Evolutionary conservation across 1,284 basidiomycete genomes (phyloP).

Genomic region (Ceratobasidium sp.): DNA sequence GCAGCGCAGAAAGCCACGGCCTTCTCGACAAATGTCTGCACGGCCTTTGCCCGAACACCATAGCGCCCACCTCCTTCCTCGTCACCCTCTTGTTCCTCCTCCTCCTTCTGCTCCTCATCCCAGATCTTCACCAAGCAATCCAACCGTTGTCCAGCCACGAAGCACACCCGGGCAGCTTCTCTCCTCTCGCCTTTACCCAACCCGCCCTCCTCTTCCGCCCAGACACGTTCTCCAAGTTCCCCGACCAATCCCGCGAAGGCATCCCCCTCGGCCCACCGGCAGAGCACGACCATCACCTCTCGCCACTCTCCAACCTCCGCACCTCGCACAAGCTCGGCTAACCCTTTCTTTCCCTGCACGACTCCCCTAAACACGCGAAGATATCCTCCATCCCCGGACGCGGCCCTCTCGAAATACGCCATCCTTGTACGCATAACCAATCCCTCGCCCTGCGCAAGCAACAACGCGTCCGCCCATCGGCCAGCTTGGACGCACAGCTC

Average conservation of each 20-base stretch:
- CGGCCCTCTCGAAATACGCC: constrained; percentile 91
- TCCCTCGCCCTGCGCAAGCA: constrained; percentile 93
- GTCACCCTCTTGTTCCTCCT: constrained; percentile 81
- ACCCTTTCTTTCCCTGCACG: constrained; percentile 81
- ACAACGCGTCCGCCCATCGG: constrained; percentile 93
- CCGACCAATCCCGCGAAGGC: constrained; percentile 91
- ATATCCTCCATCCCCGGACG: constrained; percentile 80
- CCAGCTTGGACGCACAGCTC: constrained; percentile 91
- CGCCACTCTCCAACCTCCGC: constrained; percentile 96
- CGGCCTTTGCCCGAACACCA: constrained; percentile 87
- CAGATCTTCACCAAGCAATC: constrained; percentile 89
- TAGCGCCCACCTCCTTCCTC: constrained; percentile 65
- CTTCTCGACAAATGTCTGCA: constrained; percentile 97
- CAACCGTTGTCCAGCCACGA: constrained; percentile 23
- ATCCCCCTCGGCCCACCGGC: constrained; percentile 90
- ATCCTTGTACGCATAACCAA: constrained; percentile 93
- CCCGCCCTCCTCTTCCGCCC: background rate
- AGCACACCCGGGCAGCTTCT: constrained; percentile 31
- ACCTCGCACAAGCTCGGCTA: constrained; percentile 94
- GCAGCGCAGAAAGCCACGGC: constrained; percentile 95
- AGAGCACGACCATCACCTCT: constrained; percentile 96
- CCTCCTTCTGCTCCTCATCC: constrained; percentile 91
- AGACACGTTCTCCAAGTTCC: constrained; percentile 76
- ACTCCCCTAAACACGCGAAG: constrained; percentile 96
- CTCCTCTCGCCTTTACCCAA: constrained; percentile 1